phyloP scores from a whole-genome alignment of 441 rosid species.

The Eruca vesicaria region DNA sequence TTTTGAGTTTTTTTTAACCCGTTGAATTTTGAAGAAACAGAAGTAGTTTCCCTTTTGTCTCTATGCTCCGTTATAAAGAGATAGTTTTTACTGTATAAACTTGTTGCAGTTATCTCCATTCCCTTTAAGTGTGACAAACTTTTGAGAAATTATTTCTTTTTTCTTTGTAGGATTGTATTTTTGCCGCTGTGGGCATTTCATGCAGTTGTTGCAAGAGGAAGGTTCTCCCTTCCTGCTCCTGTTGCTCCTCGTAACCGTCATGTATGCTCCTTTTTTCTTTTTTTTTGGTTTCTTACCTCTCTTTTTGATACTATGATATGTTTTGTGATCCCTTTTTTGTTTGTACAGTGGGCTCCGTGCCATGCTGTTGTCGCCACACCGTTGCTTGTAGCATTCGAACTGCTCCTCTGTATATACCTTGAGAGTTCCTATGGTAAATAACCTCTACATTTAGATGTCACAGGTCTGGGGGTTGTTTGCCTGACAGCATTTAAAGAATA shows the following conservation, averaged over 20 bases:
- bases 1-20: neutral
- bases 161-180: constrained; percentile 85
- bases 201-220: constrained; percentile 91
- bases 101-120: no score
- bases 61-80: no score
- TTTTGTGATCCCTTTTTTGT: neutral
- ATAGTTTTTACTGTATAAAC: neutral
- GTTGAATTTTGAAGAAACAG: neutral
- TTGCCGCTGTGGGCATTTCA: constrained; percentile 92
- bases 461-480: neutral
- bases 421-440: neutral
- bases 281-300: neutral
- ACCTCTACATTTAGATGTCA: neutral
- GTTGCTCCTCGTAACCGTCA: constrained; percentile 89
- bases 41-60: no score
- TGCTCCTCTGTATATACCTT: neutral
- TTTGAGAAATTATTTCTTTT: no score
- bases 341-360: neutral
- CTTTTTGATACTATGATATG: neutral
- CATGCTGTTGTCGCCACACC: neutral
- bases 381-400: neutral
- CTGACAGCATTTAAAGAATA: neutral
- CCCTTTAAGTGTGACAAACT: no score
- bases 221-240: constrained; percentile 98
- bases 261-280: constrained; percentile 51